phyloP scores from a whole-genome alignment of 352 stramenopile genomes.

The Hyaloperonospora brassicae region DNA sequence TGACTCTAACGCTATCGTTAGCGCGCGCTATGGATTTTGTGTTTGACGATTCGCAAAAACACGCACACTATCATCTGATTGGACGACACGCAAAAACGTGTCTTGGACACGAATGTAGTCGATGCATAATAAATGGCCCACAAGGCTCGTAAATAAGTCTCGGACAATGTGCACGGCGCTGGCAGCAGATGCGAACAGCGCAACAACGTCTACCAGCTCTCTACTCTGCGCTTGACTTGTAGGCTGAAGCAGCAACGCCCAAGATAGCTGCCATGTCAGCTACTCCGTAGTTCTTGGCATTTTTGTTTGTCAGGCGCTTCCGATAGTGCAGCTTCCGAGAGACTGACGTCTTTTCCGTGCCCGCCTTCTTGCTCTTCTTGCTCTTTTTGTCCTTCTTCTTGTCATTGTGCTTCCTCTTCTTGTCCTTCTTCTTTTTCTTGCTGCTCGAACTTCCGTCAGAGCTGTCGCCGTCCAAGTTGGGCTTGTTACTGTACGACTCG shows the following conservation, averaged over 20 bases:
- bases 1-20: too few species aligned
- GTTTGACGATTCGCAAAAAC: too few species aligned
- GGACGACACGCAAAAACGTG: too few species aligned
- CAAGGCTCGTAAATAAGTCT: constrained; percentile 24
- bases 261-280: constrained; percentile 82
- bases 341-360: constrained; percentile 32
- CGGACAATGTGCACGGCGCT: neutral
- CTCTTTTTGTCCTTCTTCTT: constrained; percentile 51
- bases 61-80: too few species aligned
- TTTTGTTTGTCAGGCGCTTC: constrained; percentile 82
- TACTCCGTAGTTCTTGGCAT: constrained; percentile 75
- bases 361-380: constrained; percentile 58
- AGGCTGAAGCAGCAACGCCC: constrained; percentile 51
- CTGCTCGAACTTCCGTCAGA: constrained; percentile 21
- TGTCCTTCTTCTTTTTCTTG: constrained; percentile 20
- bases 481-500: constrained; percentile 61
- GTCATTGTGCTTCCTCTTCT: constrained; percentile 36
- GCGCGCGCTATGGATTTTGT: too few species aligned
- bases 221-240: constrained; percentile 19
- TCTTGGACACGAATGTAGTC: too few species aligned
- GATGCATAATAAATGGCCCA: constrained; percentile 8
- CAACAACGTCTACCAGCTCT: too few species aligned
- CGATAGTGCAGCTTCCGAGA: constrained; percentile 69
- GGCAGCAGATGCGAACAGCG: neutral
- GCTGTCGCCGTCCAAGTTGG: constrained; percentile 24